These are phyloP conservation scores for Arachnomyces sp. DNA, from an alignment of 2,329 filamentous ascomycete species.

Conservation along the genomic window DNA sequence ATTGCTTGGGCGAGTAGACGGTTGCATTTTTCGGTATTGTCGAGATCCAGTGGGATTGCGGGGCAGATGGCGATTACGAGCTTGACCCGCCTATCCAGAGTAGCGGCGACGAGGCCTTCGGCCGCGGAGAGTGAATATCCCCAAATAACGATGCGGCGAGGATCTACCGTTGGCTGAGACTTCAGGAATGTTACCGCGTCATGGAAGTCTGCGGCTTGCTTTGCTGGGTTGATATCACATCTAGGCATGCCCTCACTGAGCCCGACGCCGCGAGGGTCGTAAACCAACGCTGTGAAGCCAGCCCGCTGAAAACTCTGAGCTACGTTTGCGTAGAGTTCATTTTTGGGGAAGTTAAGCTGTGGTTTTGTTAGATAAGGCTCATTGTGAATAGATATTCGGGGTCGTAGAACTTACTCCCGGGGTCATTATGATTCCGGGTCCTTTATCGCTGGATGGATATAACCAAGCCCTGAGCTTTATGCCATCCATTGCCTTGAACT, in stretches of 20 bases:
- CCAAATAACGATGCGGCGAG: slow-evolving; percentile 27
- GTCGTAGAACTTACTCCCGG: slow-evolving; percentile 11
- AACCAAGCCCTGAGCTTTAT: slow-evolving; percentile 31
- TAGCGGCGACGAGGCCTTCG: slow-evolving; percentile 20
- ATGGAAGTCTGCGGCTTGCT: slow-evolving; percentile 27
- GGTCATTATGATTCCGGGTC: slow-evolving; percentile 14
- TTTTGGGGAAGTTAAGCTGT: slow-evolving; percentile 25
- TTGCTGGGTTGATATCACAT: slow-evolving; percentile 24
- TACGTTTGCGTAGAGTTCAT: slow-evolving; percentile 18
- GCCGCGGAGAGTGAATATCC: slow-evolving; percentile 26
- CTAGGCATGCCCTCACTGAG: slow-evolving; percentile 27
- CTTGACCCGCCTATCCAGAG: slow-evolving; percentile 24
- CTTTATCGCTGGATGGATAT: slow-evolving; percentile 21
- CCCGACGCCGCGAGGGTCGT: slow-evolving; percentile 27
- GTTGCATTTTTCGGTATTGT: slow-evolving; percentile 6
- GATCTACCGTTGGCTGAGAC: slow-evolving; percentile 20
- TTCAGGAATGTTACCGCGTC: slow-evolving; percentile 31
- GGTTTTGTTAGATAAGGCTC: slow-evolving; percentile 3
- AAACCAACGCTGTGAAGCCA: slow-evolving; percentile 22
- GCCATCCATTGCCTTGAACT: slow-evolving; percentile 36
- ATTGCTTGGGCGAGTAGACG: slow-evolving; percentile 24
- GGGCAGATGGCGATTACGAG: slow-evolving; percentile 21
- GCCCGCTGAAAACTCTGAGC: slow-evolving; percentile 16
- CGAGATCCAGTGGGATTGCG: slow-evolving; percentile 10
- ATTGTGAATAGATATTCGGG: slow-evolving; percentile 1